phyloP scores from a whole-genome alignment of 1,284 basidiomycete species.

The Moesziomyces sp. region DNA sequence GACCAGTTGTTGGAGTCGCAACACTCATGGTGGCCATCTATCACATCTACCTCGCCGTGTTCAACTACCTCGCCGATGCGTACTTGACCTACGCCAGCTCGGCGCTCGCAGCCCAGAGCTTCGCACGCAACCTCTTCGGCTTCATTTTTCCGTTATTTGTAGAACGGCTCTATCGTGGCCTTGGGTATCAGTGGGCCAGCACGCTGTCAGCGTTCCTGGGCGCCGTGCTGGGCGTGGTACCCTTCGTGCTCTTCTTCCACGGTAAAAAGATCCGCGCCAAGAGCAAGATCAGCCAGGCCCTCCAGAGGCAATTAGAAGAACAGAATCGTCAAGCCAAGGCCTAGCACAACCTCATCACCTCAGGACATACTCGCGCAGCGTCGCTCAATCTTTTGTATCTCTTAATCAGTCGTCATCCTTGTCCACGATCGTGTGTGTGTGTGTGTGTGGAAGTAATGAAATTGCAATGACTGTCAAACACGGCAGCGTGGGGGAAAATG shows the following conservation, averaged over 20 bases:
- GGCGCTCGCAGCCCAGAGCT: constrained; percentile 80
- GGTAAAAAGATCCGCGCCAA: constrained; percentile 75
- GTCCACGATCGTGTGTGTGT: too few species aligned
- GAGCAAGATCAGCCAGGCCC: constrained; percentile 71
- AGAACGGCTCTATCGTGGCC: constrained; percentile 71
- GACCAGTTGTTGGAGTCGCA: constrained; percentile 66
- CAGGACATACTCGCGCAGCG: too few species aligned
- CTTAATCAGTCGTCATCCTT: too few species aligned
- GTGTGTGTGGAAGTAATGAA: too few species aligned
- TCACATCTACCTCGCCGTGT: constrained; percentile 64
- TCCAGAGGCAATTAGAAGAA: constrained; percentile 28
- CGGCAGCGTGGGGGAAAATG: neutral
- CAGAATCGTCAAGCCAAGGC: constrained; percentile 10
- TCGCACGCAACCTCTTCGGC: constrained; percentile 72
- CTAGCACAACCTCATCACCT: neutral
- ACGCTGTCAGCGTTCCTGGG: constrained; percentile 76
- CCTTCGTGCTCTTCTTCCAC: constrained; percentile 75
- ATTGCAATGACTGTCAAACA: too few species aligned
- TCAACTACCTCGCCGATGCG: constrained; percentile 73
- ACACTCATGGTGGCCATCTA: constrained; percentile 58
- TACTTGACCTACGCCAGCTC: constrained; percentile 77
- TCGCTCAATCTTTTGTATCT: too few species aligned
- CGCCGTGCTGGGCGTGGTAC: constrained; percentile 74
- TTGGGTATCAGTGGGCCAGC: constrained; percentile 79
- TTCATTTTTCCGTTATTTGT: constrained; percentile 54